Evolutionary conservation across 805 yeast species (phyloP), one percentile per base, ranked within the genome.

Genomic region (Teunomyces tritomae): DNA sequence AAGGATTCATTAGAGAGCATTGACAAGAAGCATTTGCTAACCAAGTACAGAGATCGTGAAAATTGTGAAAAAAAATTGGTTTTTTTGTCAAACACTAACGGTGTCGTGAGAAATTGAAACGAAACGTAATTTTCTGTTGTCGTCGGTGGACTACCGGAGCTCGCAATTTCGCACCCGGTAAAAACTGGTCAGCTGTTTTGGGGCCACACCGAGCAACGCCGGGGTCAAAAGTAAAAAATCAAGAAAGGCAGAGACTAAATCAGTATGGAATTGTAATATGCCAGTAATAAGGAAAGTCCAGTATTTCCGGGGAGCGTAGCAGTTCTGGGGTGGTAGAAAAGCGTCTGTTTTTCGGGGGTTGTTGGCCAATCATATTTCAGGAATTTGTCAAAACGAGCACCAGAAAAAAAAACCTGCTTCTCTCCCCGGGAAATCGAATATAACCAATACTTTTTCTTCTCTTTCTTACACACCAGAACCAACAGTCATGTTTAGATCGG

Each of bases 401-500:
- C 47, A 43, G 44, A 44, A 28, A 44, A 36, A 16, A 28, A 37
- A 39, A 20, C 27, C 26, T 27, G 34, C 33, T 43, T 13, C 40
- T 37, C 28, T 33, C 46, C 50, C 44, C 47, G 47, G 44, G 41
- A 37, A 44, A 28, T 20, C 20, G 29, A 28, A 37, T 20, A 30
- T 17, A n/a, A 27, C 37, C 30, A 34, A 27, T 26, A 26, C 32
- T 34, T 24, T 44, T 28, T 35, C 41, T 35, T 27, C 27, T 36
- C 30, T 11, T 33, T 20, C 43, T 13, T 11, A 28, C 27, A 28
- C 40, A 24, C 28, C 20, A 14, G 37, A 27, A 20, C 42, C 49
- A 41, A 34, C 28, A 39, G 45, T 33, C 30, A 58, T 58, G 63
- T 51, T 58, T 37, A 58, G 57, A 55, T 48, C 57, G 43, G 42